These are phyloP conservation scores for Ustilago curta DNA, from an alignment of 1,284 basidiomycete genomes.

Conservation along the genomic window DNA sequence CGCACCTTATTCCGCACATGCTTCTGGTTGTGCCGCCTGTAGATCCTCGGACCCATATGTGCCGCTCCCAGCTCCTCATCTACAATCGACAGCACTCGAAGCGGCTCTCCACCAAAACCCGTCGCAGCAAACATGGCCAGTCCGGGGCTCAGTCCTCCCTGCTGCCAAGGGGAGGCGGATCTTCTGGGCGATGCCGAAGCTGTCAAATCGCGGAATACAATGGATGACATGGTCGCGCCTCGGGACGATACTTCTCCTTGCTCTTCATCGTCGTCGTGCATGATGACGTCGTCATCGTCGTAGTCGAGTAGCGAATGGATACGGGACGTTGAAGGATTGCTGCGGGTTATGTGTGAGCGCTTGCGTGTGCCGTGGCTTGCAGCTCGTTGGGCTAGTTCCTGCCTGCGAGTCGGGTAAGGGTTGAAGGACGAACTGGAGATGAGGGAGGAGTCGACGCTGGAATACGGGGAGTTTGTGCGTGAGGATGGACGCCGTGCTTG, in stretches of 20 bases:
- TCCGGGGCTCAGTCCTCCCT: slow-evolving; percentile 31
- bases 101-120: slow-evolving; percentile 41
- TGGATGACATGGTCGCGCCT: slow-evolving; percentile 51
- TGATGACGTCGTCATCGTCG: slow-evolving; percentile 17
- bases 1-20: slow-evolving; percentile 28
- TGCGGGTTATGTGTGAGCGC: slow-evolving; percentile 39
- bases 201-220: slow-evolving; percentile 47
- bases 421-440: slow-evolving; percentile 43
- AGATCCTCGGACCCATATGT: slow-evolving; percentile 51
- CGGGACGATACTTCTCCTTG: slow-evolving; percentile 36
- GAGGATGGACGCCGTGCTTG: slow-evolving; percentile 13
- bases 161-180: slow-evolving; percentile 34
- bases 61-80: slow-evolving; percentile 46
- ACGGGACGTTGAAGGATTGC: slow-evolving; percentile 28
- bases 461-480: slow-evolving; percentile 7
- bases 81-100: slow-evolving; percentile 38
- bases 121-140: slow-evolving; percentile 39
- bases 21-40: slow-evolving; percentile 44
- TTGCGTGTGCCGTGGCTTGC: slow-evolving; percentile 31
- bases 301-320: slow-evolving; percentile 33
- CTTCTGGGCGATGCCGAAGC: slow-evolving; percentile 23
- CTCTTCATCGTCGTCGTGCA: slow-evolving; percentile 26
- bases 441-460: slow-evolving; percentile 20
- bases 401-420: slow-evolving; percentile 44
- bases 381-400: slow-evolving; percentile 45